A percentile compares a stretch with the other conserved stretches of the same genome.
These are phyloP conservation scores for Funneliformis caledonium DNA, from an alignment of 371 early-diverging fungal genomes.

Conservation along the genomic window DNA sequence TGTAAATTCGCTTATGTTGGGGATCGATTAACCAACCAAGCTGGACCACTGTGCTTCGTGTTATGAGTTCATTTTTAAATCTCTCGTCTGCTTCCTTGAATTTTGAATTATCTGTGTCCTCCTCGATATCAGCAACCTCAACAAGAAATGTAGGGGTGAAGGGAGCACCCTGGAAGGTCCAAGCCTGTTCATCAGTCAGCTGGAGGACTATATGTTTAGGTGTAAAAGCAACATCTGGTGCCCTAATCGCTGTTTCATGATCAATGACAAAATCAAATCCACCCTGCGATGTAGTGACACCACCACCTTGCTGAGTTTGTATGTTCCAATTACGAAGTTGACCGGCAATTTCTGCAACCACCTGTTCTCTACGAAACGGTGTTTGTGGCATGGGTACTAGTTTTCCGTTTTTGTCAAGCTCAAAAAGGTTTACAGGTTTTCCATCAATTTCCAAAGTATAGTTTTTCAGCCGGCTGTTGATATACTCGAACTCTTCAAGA, in stretches of 20 bases:
- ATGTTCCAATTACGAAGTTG: slow-evolving; percentile 38
- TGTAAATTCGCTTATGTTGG: slow-evolving; percentile 25
- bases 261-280: slow-evolving; percentile 30
- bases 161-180: slow-evolving; percentile 36
- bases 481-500: slow-evolving; percentile 35
- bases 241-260: slow-evolving; percentile 17
- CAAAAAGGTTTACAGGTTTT: slow-evolving; percentile 32
- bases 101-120: slow-evolving; percentile 4
- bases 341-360: slow-evolving; percentile 20
- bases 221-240: slow-evolving; percentile 32
- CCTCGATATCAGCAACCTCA: slow-evolving; percentile 6
- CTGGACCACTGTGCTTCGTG: slow-evolving; percentile 1
- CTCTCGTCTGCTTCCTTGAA: slow-evolving; percentile 33
- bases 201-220: background rate
- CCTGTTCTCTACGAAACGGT: background rate
- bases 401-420: slow-evolving; percentile 39
- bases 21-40: slow-evolving; percentile 38
- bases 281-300: slow-evolving; percentile 34
- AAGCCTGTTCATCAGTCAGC: slow-evolving; percentile 22
- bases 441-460: slow-evolving; percentile 23
- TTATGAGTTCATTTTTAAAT: slow-evolving; percentile 33
- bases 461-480: slow-evolving; percentile 33
- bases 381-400: slow-evolving; percentile 37
- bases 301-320: slow-evolving; percentile 19
- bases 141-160: slow-evolving; percentile 36